Evolutionary conservation across 805 yeast species (phyloP), one percentile per base, ranked within the genome.

Genomic region (Cyberlindnera euphorbiiphila): DNA sequence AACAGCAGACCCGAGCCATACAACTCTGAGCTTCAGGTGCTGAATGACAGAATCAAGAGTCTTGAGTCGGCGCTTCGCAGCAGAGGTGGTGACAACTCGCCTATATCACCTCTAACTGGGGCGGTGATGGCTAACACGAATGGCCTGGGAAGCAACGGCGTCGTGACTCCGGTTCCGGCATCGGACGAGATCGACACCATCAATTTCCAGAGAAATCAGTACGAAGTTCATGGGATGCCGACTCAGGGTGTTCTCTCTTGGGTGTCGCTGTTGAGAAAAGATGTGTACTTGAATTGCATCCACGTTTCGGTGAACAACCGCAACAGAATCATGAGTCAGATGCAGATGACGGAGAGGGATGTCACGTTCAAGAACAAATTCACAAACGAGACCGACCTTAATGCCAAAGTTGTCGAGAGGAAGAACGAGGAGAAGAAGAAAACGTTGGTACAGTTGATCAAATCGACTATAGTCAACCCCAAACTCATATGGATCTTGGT

Each of bases 161-260:
- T n/a, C 17, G 15, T 6, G 22, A 11, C 18, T 10, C 10, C 34
- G 6, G 19, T 9, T 11, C 17, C 19, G 9, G 6, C 28, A 18
- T 10, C 15, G 9, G 31, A 28, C 5, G 43, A 40, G 23, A 9
- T 10, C 13, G 38, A 36, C 4, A 3, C 9, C 12, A 23, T 42
- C 16, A 22, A 29, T 11, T 45, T 45, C 37, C 44, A 42, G 23
- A 30, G 29, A n/a, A 37, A 32, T 14, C 22, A 22, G 16, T 42
- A 30, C 19, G 34, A 37, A 18, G 32, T 41, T 8, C 31, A 45
- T 1, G 37, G 49, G 2, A 29, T 47, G 27, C 36, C 46, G 1
- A 20, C 36, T 5, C 52, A 51, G 18, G 58, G 58, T 4, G 41
- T 50, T 0, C 36, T 55, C 12, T 45, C 55, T 3, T 55, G 59